Evolutionary conservation across 768 basidiomycete genomes (phyloP).

Genomic region (Scleroderma bovista): DNA sequence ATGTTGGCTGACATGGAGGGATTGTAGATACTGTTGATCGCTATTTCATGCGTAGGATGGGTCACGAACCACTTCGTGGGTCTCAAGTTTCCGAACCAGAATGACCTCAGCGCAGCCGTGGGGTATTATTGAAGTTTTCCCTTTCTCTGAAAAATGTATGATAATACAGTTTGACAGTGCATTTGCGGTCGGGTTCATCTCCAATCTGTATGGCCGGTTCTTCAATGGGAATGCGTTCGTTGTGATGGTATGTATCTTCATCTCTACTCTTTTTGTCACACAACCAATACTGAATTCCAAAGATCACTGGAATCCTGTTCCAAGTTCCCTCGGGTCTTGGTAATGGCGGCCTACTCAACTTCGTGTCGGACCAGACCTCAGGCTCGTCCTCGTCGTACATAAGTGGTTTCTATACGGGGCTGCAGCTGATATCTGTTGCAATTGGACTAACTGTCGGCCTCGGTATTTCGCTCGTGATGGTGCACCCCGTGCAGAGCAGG

Average conservation of each 20-base stretch:
- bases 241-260: conserved; percentile 53
- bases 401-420: conserved; percentile 68
- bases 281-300: not conserved
- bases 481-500: conserved; percentile 58
- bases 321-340: conserved; percentile 81
- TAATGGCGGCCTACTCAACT: conserved; percentile 73
- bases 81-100: conserved; percentile 55
- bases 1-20: not conserved
- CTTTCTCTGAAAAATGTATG: not conserved
- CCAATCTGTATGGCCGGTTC: conserved; percentile 73
- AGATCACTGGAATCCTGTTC: conserved; percentile 77
- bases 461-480: conserved; percentile 61
- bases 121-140: conserved; percentile 45
- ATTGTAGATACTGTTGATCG: conserved; percentile 43
- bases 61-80: conserved; percentile 65
- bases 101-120: conserved; percentile 74
- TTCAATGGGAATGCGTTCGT: conserved; percentile 74
- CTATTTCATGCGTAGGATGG: conserved; percentile 69
- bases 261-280: not conserved
- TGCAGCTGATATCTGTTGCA: conserved; percentile 71
- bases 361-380: conserved; percentile 49
- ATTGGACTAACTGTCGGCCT: conserved; percentile 79
- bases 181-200: conserved; percentile 74
- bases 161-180: conserved; percentile 37
- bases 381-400: conserved; percentile 53